Conservation (phyloP, 2,329 filamentous ascomycete genomes). For the Colletotrichum sp. region DNA sequence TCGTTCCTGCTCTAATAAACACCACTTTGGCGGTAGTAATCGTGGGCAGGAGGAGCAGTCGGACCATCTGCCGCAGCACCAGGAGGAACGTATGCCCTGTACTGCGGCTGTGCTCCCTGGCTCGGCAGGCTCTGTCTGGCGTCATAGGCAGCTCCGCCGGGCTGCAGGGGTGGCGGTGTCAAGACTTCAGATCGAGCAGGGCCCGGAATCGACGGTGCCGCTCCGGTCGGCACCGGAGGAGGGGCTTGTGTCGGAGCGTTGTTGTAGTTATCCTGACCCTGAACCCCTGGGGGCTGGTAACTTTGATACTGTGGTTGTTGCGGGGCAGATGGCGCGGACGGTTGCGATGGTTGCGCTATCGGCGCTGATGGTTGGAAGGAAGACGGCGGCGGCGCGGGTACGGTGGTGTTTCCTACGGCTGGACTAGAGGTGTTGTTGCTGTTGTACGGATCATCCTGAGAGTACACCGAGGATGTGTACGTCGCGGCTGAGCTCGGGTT, state of each 20-base stretch:
- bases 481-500: conserved; percentile 48
- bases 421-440: conserved; percentile 38
- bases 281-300: conserved; percentile 42
- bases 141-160: conserved; percentile 51
- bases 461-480: conserved; percentile 53
- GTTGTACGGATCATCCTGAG: conserved; percentile 57
- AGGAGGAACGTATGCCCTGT: conserved; percentile 65
- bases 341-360: conserved; percentile 14
- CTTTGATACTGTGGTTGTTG: conserved; percentile 42
- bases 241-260: conserved; percentile 28
- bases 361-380: conserved; percentile 22
- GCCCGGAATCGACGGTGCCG: conserved; percentile 45
- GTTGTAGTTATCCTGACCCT: conserved; percentile 33
- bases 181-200: conserved; percentile 19
- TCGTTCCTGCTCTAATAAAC: conserved; percentile 27
- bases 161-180: conserved; percentile 49
- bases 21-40: conserved; percentile 59
- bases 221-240: conserved; percentile 38
- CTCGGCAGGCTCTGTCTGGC: conserved; percentile 56
- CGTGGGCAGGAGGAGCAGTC: conserved; percentile 56
- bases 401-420: conserved; percentile 30
- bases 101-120: conserved; percentile 53
- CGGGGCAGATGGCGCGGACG: conserved; percentile 28
- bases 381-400: conserved; percentile 30
- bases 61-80: conserved; percentile 40